Percentiles rank a stretch among this genome's conserved stretches.
These are phyloP conservation scores for Yamadazyma membranifaciens DNA, from an alignment of 1,139 yeast genomes.

Conservation along the genomic window DNA sequence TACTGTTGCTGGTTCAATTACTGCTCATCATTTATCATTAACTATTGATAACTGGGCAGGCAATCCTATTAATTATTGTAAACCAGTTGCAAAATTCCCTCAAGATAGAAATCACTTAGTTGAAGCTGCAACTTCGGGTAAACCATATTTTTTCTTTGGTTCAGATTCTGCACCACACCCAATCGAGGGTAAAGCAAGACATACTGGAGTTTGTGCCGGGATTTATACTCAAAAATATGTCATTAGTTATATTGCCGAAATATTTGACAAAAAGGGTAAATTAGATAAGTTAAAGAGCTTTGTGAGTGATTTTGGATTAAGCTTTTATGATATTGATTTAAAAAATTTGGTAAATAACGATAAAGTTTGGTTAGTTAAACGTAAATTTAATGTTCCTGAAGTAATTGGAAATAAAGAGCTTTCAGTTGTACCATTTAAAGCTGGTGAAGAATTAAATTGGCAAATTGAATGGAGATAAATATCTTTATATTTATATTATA, in stretches of 20 bases:
- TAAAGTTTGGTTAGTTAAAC: constrained; percentile 50
- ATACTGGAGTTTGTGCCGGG: constrained; percentile 92
- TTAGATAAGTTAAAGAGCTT: constrained; percentile 68
- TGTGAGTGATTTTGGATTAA: constrained; percentile 70
- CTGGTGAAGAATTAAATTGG: constrained; percentile 77
- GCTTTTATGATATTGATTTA: constrained; percentile 62
- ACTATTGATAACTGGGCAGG: constrained; percentile 98
- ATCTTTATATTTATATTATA: constrained; percentile 6
- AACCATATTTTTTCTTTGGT: constrained; percentile 92
- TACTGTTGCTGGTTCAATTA: constrained; percentile 85
- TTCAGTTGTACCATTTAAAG: constrained; percentile 83
- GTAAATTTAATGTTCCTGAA: constrained; percentile 58
- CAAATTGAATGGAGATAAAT: constrained; percentile 65
- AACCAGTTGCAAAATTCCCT: constrained; percentile 96
- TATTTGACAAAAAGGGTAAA: constrained; percentile 66
- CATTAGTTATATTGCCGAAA: constrained; percentile 79
- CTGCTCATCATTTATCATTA: constrained; percentile 89
- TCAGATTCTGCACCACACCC: constrained; percentile 99
- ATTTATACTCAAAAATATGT: constrained; percentile 89
- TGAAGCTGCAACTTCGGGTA: constrained; percentile 87
- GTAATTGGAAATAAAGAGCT: constrained; percentile 46
- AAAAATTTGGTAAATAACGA: constrained; percentile 34
- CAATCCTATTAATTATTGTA: constrained; percentile 89
- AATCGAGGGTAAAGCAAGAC: constrained; percentile 68
- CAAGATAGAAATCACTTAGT: constrained; percentile 76